These are phyloP conservation scores for Plasmodium blacklocki DNA, from an alignment of 169 alveolate genomes.

Conservation along the genomic window DNA sequence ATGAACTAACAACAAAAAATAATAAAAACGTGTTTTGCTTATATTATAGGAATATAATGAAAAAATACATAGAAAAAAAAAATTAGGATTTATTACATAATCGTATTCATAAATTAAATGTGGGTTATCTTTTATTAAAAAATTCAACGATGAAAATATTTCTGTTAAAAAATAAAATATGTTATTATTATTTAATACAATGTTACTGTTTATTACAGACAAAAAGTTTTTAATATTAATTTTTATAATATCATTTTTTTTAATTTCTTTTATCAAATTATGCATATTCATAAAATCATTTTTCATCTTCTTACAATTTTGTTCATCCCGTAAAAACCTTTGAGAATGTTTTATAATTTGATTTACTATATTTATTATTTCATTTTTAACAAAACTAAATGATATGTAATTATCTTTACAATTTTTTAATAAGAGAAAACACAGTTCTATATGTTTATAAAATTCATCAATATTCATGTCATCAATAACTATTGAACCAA, in stretches of 20 bases:
- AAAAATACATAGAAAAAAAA: slow-evolving; percentile 70
- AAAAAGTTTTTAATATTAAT: slow-evolving; percentile 36
- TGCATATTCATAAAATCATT: slow-evolving; percentile 46
- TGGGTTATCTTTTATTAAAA: slow-evolving; percentile 36
- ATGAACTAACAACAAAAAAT: slow-evolving; percentile 69
- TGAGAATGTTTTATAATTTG: slow-evolving; percentile 51
- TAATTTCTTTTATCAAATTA: slow-evolving; percentile 53
- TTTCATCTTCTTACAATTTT: slow-evolving; percentile 47
- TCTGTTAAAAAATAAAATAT: slow-evolving; percentile 70
- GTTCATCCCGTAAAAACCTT: slow-evolving; percentile 40
- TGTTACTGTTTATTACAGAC: slow-evolving; percentile 27
- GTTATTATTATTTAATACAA: slow-evolving; percentile 50
- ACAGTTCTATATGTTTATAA: slow-evolving; percentile 40
- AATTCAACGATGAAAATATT: slow-evolving; percentile 59
- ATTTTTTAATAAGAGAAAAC: slow-evolving; percentile 39
- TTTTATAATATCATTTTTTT: slow-evolving; percentile 61
- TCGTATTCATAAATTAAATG: slow-evolving; percentile 38
- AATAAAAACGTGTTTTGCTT: slow-evolving; percentile 69
- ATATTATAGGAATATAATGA: slow-evolving; percentile 61
- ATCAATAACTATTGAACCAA: slow-evolving; percentile 37
- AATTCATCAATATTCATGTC: slow-evolving; percentile 47
- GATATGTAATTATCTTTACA: slow-evolving; percentile 72
- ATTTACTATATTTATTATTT: slow-evolving; percentile 45
- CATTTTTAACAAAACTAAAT: slow-evolving; percentile 68
- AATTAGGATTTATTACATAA: slow-evolving; percentile 41